Evolutionary conservation across 140 eudicot species (phyloP), one percentile per base, ranked within the genome.

Genomic region (Flaveria floridana): DNA sequence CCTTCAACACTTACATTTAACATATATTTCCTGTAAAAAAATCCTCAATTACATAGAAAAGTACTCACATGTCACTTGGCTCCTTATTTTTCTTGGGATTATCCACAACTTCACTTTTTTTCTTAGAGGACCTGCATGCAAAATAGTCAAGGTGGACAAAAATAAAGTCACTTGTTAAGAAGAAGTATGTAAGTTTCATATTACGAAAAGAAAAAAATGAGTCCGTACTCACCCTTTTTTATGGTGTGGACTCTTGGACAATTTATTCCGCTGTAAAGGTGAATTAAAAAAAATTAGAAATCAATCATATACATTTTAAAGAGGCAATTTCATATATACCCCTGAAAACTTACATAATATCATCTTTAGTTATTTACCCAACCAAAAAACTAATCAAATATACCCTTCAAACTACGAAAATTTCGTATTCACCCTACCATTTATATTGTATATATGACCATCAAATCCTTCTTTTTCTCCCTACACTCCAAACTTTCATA

Each of bases 91-190:
- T 67, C 72, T 63, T 78, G 14, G 79, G 68, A 81, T 66, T 79
- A 70, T 70, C 84, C 23, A 18, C 50, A 47, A 76, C 73, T 74
- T 81, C 74, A 58, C 13, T 72, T 76, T 75, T 84, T 85, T 71
- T 68, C 72, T 84, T 91, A 74, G 79, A 19, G 15, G 85, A 84
- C 78, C 96, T 91, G 78, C 66, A 76, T 91, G 48, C 59, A 75
- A 65, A 81, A 50, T 41, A 79, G 58, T 59, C 30, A 56, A 74
- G 69, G 75, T 46, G 20, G 66, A 23, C 25, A 44, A 53, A 79
- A 71, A 21, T 64, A 19, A 78, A 71, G 51, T 44, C 37, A 79
- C 67, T 64, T 41, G 69, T 74, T 42, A 18, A 71, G 48, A 44
- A 25, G 52, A 64, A 58, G 16, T 68, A 30, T 56, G 13, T 70